Percentiles rank a stretch among this genome's conserved stretches.
phyloP scores from a whole-genome alignment of 2,329 filamentous ascomycete species.

The Beauveria rudraprayagi region DNA sequence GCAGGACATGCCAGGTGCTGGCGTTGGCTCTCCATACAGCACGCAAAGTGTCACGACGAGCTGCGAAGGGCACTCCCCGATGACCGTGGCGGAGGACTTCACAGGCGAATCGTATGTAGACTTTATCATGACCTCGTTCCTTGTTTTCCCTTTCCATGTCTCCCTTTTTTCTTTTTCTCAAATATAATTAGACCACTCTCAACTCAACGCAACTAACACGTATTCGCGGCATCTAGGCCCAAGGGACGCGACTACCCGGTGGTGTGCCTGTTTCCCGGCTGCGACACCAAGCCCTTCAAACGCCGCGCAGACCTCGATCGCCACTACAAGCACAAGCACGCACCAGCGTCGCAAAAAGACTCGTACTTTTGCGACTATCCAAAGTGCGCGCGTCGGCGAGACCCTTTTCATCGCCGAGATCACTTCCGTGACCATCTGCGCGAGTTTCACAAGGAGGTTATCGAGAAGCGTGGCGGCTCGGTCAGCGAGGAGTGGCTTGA shows the following conservation, averaged over 20 bases:
- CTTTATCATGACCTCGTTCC: neutral
- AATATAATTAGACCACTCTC: neutral
- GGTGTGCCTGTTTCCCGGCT: conserved; percentile 32
- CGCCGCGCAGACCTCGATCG: conserved; percentile 47
- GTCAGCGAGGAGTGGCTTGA: conserved; percentile 30
- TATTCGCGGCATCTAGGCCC: conserved; percentile 5
- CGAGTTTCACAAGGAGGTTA: conserved; percentile 47
- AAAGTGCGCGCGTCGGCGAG: conserved; percentile 34
- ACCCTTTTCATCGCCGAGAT: conserved; percentile 46
- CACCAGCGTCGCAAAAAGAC: conserved; percentile 31
- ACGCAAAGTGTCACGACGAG: conserved; percentile 15
- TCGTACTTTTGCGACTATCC: conserved; percentile 45
- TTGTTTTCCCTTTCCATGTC: neutral
- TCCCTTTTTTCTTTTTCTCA: neutral
- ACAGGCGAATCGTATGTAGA: conserved; percentile 11
- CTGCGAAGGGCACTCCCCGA: conserved; percentile 13
- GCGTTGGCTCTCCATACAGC: conserved; percentile 11
- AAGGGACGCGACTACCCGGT: conserved; percentile 26
- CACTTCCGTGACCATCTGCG: conserved; percentile 51
- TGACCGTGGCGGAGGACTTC: conserved; percentile 11
- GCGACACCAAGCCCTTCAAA: conserved; percentile 38
- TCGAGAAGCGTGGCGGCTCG: conserved; percentile 36
- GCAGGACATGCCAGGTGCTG: conserved; percentile 10
- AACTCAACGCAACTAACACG: conserved; percentile 10
- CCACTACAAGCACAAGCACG: conserved; percentile 43